Conservation (phyloP, 805 yeast genomes). For the Cyberlindnera mrakii region DNA sequence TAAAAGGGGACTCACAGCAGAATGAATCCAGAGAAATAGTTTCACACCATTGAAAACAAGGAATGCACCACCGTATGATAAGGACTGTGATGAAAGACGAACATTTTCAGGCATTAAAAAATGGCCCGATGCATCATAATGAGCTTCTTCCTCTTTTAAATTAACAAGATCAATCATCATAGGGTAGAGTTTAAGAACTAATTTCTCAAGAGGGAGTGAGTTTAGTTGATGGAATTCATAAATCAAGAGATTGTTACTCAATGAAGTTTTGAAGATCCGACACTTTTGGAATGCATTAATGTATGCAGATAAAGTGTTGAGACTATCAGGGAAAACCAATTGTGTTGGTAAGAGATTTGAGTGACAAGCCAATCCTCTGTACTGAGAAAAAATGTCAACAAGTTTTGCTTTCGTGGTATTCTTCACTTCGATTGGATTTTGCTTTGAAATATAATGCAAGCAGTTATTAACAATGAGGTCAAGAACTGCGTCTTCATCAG, state of each 20-base stretch:
- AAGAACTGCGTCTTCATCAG: slow-evolving; percentile 65
- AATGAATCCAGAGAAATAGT: slow-evolving; percentile 62
- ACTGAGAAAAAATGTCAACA: slow-evolving; percentile 52
- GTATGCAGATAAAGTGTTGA: slow-evolving; percentile 64
- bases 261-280: slow-evolving; percentile 43
- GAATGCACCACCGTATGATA: slow-evolving; percentile 70
- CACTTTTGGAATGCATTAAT: slow-evolving; percentile 66
- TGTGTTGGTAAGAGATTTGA: slow-evolving; percentile 47
- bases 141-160: slow-evolving; percentile 52
- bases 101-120: slow-evolving; percentile 46
- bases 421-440: slow-evolving; percentile 42
- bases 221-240: slow-evolving; percentile 44
- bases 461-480: slow-evolving; percentile 49
- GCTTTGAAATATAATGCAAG: slow-evolving; percentile 32
- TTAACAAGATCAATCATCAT: slow-evolving; percentile 69
- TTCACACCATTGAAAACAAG: slow-evolving; percentile 63
- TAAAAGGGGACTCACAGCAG: slow-evolving; percentile 58
- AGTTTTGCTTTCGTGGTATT: slow-evolving; percentile 47
- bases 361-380: slow-evolving; percentile 41
- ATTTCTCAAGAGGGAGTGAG: slow-evolving; percentile 46
- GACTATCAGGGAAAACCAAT: slow-evolving; percentile 74
- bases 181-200: slow-evolving; percentile 72
- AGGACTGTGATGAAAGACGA: slow-evolving; percentile 35
- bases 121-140: slow-evolving; percentile 33
- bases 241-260: slow-evolving; percentile 59